Conservation (phyloP, 257 asterid genomes). For the Lithospermum erythrorhizon region DNA sequence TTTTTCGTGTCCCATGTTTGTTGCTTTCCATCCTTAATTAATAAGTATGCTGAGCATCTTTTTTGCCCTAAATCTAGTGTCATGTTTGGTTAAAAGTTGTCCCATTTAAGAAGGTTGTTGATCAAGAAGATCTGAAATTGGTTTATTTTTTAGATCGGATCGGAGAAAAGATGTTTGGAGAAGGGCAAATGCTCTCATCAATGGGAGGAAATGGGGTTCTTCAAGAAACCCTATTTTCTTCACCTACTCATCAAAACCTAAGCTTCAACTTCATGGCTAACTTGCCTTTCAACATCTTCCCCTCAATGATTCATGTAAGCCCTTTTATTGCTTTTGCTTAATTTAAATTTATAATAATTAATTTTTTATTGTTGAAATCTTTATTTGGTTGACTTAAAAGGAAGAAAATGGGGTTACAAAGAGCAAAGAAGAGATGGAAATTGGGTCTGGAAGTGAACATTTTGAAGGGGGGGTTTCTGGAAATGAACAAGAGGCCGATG, state of each 20-base stretch:
- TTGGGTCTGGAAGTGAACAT: constrained; percentile 85
- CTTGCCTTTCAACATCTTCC: constrained; percentile 74
- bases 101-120: not conserved
- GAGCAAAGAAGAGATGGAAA: constrained; percentile 69
- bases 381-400: constrained; percentile 2
- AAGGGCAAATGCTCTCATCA: constrained; percentile 71
- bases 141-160: constrained; percentile 1
- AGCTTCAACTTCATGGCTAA: constrained; percentile 66
- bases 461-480: constrained; percentile 57
- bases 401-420: constrained; percentile 58
- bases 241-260: constrained; percentile 59
- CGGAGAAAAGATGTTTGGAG: constrained; percentile 60
- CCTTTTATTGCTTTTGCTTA: too few relatives aligned
- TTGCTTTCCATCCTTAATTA: not conserved
- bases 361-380: too few relatives aligned
- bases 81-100: not conserved
- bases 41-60: not conserved
- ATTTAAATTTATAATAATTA: too few relatives aligned
- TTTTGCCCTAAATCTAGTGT: not conserved
- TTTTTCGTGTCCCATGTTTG: not conserved
- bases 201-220: constrained; percentile 48
- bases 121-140: constrained; percentile 1
- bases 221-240: constrained; percentile 24
- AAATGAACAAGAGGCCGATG: constrained; percentile 45
- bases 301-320: constrained; percentile 66